These are phyloP conservation scores for Penicillium psychrosexuale DNA, from an alignment of 2,329 filamentous ascomycete genomes.

Conservation along the genomic window DNA sequence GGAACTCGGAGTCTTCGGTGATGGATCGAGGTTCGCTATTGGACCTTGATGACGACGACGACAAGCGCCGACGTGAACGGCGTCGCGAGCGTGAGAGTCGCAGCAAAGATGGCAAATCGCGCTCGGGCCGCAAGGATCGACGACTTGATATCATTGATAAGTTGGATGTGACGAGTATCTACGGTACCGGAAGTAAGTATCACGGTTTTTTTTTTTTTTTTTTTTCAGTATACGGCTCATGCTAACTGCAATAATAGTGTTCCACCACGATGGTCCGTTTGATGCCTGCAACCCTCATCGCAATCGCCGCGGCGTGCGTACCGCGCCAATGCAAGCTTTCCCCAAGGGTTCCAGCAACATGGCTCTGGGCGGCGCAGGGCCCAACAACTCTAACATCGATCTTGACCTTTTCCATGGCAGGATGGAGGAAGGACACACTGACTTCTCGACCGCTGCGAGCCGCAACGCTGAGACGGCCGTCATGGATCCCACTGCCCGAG, in stretches of 20 bases:
- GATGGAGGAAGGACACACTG: slow-evolving; percentile 79
- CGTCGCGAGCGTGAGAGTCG: slow-evolving; percentile 50
- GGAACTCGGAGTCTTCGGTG: slow-evolving; percentile 63
- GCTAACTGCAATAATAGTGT: slow-evolving; percentile 57
- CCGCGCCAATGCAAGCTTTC: slow-evolving; percentile 94
- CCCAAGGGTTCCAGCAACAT: slow-evolving; percentile 91
- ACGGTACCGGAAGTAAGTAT: slow-evolving; percentile 79
- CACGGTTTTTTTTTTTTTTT: too few relatives aligned
- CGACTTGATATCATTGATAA: slow-evolving; percentile 89
- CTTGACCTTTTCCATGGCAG: slow-evolving; percentile 84
- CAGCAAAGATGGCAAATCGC: slow-evolving; percentile 39
- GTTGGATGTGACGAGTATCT: slow-evolving; percentile 92
- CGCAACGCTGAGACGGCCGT: slow-evolving; percentile 35
- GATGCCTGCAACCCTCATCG: slow-evolving; percentile 94
- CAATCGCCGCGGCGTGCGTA: slow-evolving; percentile 76
- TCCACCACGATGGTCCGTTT: slow-evolving; percentile 96
- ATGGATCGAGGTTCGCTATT: slow-evolving; percentile 50
- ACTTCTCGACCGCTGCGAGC: slow-evolving; percentile 57
- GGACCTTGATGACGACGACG: slow-evolving; percentile 47
- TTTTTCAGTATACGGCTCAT: background rate
- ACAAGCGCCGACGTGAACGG: slow-evolving; percentile 50
- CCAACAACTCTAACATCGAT: slow-evolving; percentile 75
- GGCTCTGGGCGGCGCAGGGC: slow-evolving; percentile 80
- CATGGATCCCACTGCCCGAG: slow-evolving; percentile 64
- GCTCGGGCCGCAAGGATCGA: slow-evolving; percentile 40